These are phyloP conservation scores for Sungouiozyma ichnusensis DNA, from an alignment of 805 yeast genomes.

Conservation along the genomic window DNA sequence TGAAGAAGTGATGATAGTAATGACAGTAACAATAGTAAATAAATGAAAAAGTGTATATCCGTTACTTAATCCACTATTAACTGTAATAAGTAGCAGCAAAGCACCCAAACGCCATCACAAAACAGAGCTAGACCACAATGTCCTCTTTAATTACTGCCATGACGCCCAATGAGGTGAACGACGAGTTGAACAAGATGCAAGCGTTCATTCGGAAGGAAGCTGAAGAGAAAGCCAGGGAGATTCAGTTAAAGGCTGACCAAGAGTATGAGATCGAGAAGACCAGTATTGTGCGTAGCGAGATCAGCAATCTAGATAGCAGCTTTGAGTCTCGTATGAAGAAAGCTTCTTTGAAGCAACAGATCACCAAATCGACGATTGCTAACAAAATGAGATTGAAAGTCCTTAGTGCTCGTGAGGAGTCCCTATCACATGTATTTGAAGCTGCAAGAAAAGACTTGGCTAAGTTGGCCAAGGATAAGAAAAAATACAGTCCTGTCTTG, in stretches of 20 bases:
- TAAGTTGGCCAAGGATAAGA: slow-evolving; percentile 41
- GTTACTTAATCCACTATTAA: no score
- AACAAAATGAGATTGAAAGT: slow-evolving; percentile 92
- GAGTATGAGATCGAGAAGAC: slow-evolving; percentile 98
- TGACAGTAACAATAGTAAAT: no score
- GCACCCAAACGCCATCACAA: no score
- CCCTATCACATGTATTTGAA: slow-evolving; percentile 63
- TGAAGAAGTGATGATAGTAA: no score
- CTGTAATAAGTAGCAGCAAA: no score
- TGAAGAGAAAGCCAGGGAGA: slow-evolving; percentile 95
- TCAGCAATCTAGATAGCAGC: slow-evolving; percentile 71
- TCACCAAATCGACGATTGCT: slow-evolving; percentile 87
- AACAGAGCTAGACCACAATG: no score
- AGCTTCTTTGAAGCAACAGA: slow-evolving; percentile 87
- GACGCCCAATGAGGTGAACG: slow-evolving; percentile 58
- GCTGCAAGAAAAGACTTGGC: slow-evolving; percentile 56
- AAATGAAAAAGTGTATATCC: no score
- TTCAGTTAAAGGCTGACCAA: slow-evolving; percentile 91
- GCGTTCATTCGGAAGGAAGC: slow-evolving; percentile 99
- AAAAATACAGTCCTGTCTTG: slow-evolving; percentile 59
- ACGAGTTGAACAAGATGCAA: slow-evolving; percentile 95
- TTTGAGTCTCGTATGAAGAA: slow-evolving; percentile 82
- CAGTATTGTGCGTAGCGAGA: slow-evolving; percentile 84
- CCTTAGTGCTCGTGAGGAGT: slow-evolving; percentile 74
- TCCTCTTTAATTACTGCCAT: slow-evolving; percentile 29